Base-by-base conservation (phyloP, 805 yeast species). In the Suhomyces canberraensis region DNA sequence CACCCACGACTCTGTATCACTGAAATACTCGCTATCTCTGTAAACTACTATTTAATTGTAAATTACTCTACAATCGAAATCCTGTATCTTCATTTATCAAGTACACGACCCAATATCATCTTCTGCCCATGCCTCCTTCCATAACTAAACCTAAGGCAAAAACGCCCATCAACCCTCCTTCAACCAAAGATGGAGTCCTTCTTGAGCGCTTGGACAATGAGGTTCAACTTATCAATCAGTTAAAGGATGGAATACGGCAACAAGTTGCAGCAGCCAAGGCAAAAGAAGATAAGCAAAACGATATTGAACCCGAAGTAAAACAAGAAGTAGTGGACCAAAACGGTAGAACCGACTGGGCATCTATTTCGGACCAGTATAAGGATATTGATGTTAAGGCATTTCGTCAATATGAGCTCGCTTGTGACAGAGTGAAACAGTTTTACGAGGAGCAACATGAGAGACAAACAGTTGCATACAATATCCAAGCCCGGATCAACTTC, bases 401-500 rank as follows among this genome's bases (percentile, higher is more conserved):
- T 47, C 58, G 89, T 31, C 85, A 80, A 47, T 81, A 81, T 48
- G 85, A 80, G 45, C 61, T 79, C 28, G 87, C 87, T 0, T 76
- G 80, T 51, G 83, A 78, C 46, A 61, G 86, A 40, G 88, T 81
- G 29, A 79, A 78, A 46, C 69, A 66, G 35, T 81, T 81, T 49
- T 81, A 81, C 54, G 71, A 67, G 46, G 85, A 79, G 42, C 89
- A 81, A 48, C 89, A 81, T 50, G 75, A 69, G 39, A 72, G 72
- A 44, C 88, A 81, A 56, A 81, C 88, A 0, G 85, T 81, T 25
- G 85, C 85, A 0, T 81, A 78, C 53, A 81, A 81, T 48, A 67
- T 81, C 24, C 84, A 81, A 51, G 87, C 87, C 0, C 58, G 89
- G 27, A 78, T 81, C 33, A 81, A 79, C 55, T 81, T 81, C 64